Conservation (phyloP, 2,329 filamentous ascomycete genomes). For the Alternaria brassicae region DNA sequence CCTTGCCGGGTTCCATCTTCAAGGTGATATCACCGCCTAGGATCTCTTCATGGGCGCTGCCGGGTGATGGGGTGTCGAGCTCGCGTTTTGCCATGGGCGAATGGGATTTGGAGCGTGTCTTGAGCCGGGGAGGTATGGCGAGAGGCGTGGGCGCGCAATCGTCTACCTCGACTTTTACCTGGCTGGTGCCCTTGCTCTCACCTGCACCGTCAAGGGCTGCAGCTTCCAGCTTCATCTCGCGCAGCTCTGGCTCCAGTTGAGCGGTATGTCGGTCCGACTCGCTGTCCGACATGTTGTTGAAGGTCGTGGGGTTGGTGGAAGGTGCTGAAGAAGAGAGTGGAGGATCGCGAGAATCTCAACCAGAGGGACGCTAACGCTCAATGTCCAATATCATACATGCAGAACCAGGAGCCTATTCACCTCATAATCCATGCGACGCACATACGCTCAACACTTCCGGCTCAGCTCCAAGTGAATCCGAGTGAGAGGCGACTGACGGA, state of each 20-base stretch:
- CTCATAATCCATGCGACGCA: constrained; percentile 26
- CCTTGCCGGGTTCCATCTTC: constrained; percentile 67
- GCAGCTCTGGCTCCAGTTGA: constrained; percentile 53
- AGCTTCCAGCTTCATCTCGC: constrained; percentile 56
- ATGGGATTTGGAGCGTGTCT: constrained; percentile 40
- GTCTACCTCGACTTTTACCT: constrained; percentile 40
- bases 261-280: constrained; percentile 46
- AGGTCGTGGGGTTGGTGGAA: constrained; percentile 23
- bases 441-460: constrained; percentile 10
- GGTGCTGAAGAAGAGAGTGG: constrained; percentile 13
- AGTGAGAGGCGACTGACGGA: constrained; percentile 3
- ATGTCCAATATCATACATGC: constrained; percentile 27
- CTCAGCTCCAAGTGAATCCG: neutral
- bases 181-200: constrained; percentile 25
- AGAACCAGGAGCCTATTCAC: constrained; percentile 36
- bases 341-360: constrained; percentile 14
- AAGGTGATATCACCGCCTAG: constrained; percentile 67
- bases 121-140: constrained; percentile 36
- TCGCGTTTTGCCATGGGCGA: constrained; percentile 43
- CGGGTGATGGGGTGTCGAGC: constrained; percentile 47
- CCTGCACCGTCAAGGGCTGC: constrained; percentile 21
- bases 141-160: constrained; percentile 39
- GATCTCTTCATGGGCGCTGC: constrained; percentile 58
- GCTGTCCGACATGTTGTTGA: constrained; percentile 49
- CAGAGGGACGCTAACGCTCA: constrained; percentile 24